Evolutionary conservation across 768 basidiomycete genomes (phyloP), one percentile per base, ranked within the genome.

Genomic region (Rickenella mellea): DNA sequence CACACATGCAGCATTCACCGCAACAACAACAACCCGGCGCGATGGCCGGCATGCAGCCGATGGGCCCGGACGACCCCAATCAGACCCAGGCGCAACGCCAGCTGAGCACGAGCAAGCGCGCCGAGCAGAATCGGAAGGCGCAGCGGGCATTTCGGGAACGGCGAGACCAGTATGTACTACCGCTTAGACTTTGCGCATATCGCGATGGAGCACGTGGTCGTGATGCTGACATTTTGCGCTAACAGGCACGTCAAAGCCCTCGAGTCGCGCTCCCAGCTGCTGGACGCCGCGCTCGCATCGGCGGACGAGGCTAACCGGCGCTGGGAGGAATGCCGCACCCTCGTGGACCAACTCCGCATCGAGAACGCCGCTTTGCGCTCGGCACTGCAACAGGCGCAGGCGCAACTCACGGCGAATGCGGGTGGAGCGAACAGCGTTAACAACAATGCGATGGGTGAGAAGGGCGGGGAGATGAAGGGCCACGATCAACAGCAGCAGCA

Each of bases 41-140:
- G 7, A 47, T 42, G n/a, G 43, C 12, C 7, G 46, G 49, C 12
- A 43, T 39, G 21, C 56, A 54, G 33, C 49, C 48, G 17, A 27
- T 38, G 11, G 41, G 48, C 1, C 43, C 52, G 6, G 50, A 38
- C 27, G 14, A 33, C 4, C 10, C 39, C n/a, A 14, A 25, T 4
- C 40, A 22, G 3, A 21, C 15, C 7, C 22, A 24, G 40, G 59
- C 63, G 15, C 71, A 71, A 20, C 69, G 87, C 36, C 63, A 76
- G 9, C 68, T 91, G 39, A 86, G 82, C 60, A 77, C 72, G 55
- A 84, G 80, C 57, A 92, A 91, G 56, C 76, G 91, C 8, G 91
- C 91, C 31, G 91, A 93, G 54, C 91, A 96, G 66, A 96, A 96
- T 60, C 73, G 91, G 51, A 92, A 91, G 60, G 91, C 91, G 0